Percentiles rank a stretch among this genome's conserved stretches.
phyloP scores from a whole-genome alignment of 169 alveolate genomes.

The Cyclospora cayetanensis region DNA sequence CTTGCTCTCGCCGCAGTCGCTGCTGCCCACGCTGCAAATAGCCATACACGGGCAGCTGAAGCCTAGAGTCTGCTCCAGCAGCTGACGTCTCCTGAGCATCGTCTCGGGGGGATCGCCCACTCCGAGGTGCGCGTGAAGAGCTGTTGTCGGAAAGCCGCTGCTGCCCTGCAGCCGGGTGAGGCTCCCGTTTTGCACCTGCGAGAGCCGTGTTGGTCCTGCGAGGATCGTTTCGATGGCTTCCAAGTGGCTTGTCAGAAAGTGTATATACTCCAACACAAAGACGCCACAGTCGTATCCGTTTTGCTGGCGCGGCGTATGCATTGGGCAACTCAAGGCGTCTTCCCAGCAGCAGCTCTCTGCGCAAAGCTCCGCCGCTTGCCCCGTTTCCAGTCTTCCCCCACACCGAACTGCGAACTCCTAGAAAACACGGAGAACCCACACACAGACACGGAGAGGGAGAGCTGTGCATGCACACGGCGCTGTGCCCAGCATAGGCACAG shows the following conservation, averaged over 20 bases:
- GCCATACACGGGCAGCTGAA: conserved; percentile 53
- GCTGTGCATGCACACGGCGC: not conserved
- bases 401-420: conserved; percentile 64
- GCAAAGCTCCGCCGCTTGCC: conserved; percentile 45
- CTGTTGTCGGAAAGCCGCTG: not conserved
- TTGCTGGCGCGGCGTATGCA: conserved; percentile 62
- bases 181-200: not conserved
- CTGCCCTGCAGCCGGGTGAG: not conserved
- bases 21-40: not conserved
- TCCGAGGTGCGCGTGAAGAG: not conserved
- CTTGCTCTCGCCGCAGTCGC: not conserved
- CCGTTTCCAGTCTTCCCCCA: conserved; percentile 43
- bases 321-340: conserved; percentile 38
- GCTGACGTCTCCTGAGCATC: too few relatives aligned
- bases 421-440: not conserved
- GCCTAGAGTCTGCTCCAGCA: conserved; percentile 51
- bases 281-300: conserved; percentile 73
- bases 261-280: conserved; percentile 57
- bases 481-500: not conserved
- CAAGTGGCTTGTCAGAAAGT: conserved; percentile 31
- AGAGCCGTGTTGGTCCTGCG: conserved; percentile 25
- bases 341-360: conserved; percentile 69
- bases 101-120: too few relatives aligned
- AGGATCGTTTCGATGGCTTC: conserved; percentile 50
- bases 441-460: not conserved